Conservation (phyloP, 257 asterid genomes). For the Solanum etuberosum region DNA sequence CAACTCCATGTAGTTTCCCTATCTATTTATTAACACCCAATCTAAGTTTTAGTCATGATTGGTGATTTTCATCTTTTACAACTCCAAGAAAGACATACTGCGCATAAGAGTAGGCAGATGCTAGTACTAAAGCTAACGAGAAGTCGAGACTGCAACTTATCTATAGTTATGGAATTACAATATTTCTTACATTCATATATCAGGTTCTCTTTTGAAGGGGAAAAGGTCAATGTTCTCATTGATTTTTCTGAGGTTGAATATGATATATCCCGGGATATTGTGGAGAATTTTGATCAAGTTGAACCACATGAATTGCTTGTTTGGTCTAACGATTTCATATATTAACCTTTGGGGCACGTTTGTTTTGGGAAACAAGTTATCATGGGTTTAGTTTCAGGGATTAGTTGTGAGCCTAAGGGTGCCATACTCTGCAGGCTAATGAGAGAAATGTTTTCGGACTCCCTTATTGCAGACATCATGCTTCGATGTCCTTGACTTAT, state of each 20-base stretch:
- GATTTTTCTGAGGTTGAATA: no score
- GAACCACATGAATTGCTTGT: neutral
- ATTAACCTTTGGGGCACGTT: neutral
- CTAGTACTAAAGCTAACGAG: neutral
- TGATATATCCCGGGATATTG: neutral
- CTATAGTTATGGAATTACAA: neutral
- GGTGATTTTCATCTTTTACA: neutral
- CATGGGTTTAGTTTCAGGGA: neutral
- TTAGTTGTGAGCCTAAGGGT: neutral
- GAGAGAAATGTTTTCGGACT: neutral
- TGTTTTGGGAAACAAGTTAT: no score
- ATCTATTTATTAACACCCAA: neutral
- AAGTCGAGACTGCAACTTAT: neutral
- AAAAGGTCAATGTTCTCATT: neutral
- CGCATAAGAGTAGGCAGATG: neutral
- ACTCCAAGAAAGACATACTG: neutral
- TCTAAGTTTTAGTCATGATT: neutral
- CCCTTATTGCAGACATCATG: neutral
- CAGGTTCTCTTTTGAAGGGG: neutral
- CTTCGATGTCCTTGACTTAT: neutral
- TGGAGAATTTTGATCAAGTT: neutral
- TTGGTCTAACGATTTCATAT: neutral
- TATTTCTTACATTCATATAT: neutral
- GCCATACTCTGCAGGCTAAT: neutral
- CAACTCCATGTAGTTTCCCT: neutral